Base-by-base conservation (phyloP, 768 basidiomycete species). In the Pleurotus eryngii region DNA sequence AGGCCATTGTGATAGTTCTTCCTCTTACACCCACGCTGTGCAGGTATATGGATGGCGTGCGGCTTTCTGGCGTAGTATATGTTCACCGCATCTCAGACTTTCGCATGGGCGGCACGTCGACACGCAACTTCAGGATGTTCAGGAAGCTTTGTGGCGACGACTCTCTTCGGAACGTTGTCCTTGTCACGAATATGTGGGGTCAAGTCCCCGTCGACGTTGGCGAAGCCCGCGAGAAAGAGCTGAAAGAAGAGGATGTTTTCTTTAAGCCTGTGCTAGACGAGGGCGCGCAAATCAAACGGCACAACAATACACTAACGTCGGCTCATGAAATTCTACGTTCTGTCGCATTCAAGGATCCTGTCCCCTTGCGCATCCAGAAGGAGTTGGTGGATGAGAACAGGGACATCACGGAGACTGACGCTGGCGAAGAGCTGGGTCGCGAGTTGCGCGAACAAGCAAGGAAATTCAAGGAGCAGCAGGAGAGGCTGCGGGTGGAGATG, bases 41-140 rank as follows among this genome's bases (percentile, higher is more conserved):
- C 14, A 37, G 38, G 12, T 17, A 17, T 22, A 12, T 20, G 24
- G 14, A 40, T 4, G 47, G 11, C 49, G 39, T 22, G 15, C 74
- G 68, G 60, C 68, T 77, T 20, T 67, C 68, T 1, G 76, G 76
- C 14, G 64, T 77, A 61, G 68, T 76, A 57, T 83, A 83, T 65
- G 72, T 82, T 67, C 82, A 82, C 62, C 77, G 81, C 2, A 83
- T 83, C 55, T 71, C 74, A 14, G 82, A 82, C 58, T 71, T 75
- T 67, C 68, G 80, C 22, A 72, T 83, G 64, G 79, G 78, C 42
- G 76, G 76, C 24, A 71, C 71, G 4, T 71, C 76, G 38, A 69
- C 65, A 38, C 73, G 72, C 59, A 81, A 81, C 64, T 76, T 80
- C 56, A 69, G 67, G 35, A 75, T 81, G 69, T 81, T 81, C 64